Percentiles rank a stretch among this genome's conserved stretches.
These are phyloP conservation scores for Eucalyptus shirleyi DNA, from an alignment of 345 rosid species.

Conservation along the genomic window DNA sequence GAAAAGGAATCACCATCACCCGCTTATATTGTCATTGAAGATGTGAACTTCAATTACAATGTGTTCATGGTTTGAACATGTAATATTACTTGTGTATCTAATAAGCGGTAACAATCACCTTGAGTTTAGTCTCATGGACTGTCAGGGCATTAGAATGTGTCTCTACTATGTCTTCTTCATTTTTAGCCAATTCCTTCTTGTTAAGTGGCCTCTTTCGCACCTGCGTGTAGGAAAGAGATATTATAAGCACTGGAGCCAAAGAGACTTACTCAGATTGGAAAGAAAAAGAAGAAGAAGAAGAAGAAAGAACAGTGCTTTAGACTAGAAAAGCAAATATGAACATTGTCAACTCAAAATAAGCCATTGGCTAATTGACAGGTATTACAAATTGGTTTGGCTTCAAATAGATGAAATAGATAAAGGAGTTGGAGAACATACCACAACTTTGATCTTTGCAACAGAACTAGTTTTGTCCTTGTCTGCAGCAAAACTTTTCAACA, in stretches of 20 bases:
- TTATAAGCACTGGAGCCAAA: not conserved
- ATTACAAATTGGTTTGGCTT: not conserved
- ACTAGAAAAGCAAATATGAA: not conserved
- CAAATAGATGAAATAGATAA: not conserved
- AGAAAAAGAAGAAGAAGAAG: not conserved
- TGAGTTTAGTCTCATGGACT: constrained; percentile 91
- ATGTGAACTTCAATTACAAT: not conserved
- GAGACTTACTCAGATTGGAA: not conserved
- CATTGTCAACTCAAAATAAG: not conserved
- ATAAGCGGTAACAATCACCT: constrained; percentile 29
- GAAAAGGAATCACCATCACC: not conserved
- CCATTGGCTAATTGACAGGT: not conserved
- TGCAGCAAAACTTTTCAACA: constrained; percentile 56
- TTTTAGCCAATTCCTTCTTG: constrained; percentile 85
- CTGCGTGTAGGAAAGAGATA: constrained; percentile 17
- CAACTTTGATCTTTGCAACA: constrained; percentile 98
- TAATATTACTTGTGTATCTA: not conserved
- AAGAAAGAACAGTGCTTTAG: not conserved
- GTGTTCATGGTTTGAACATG: not conserved
- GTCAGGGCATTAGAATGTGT: constrained; percentile 63
- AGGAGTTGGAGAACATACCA: constrained; percentile 39
- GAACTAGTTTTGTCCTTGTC: constrained; percentile 80
- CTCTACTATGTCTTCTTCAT: constrained; percentile 90
- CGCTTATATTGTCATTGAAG: not conserved
- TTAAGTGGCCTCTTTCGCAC: constrained; percentile 97